phyloP scores from a whole-genome alignment of 805 yeast genomes.

The Debaryomyces hansenii region DNA sequence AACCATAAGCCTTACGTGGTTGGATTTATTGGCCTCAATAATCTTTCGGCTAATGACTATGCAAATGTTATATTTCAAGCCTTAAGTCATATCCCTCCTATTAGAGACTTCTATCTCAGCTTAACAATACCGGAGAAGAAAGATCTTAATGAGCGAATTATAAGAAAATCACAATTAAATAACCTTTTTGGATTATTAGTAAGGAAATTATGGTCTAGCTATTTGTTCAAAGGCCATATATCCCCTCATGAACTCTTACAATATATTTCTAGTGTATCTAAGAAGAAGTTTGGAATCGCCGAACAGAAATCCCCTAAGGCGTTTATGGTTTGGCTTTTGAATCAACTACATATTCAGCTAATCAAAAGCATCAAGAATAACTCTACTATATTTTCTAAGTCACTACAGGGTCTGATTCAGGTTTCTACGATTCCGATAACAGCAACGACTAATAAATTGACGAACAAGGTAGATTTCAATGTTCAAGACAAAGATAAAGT shows the following conservation, averaged over 20 bases:
- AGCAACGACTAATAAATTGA: slow-evolving; percentile 9
- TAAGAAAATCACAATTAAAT: slow-evolving; percentile 27
- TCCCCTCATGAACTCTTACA: slow-evolving; percentile 69
- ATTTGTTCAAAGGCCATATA: slow-evolving; percentile 58
- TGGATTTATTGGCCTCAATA: slow-evolving; percentile 68
- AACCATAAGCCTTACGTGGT: slow-evolving; percentile 48
- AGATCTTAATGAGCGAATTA: slow-evolving; percentile 17
- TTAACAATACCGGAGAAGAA: slow-evolving; percentile 24
- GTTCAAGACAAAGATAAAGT: slow-evolving; percentile 8
- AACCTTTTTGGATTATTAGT: slow-evolving; percentile 45
- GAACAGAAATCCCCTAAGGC: slow-evolving; percentile 52
- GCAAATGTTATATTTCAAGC: slow-evolving; percentile 58
- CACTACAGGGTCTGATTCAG: slow-evolving; percentile 56
- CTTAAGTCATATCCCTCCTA: slow-evolving; percentile 50
- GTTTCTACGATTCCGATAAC: slow-evolving; percentile 18
- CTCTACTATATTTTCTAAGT: slow-evolving; percentile 25
- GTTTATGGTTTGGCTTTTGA: slow-evolving; percentile 61
- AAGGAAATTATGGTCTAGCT: slow-evolving; percentile 65
- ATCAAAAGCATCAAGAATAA: slow-evolving; percentile 5
- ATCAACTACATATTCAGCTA: slow-evolving; percentile 36
- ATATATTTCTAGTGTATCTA: slow-evolving; percentile 43
- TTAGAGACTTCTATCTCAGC: slow-evolving; percentile 42
- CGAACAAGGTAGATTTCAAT: slow-evolving; percentile 22
- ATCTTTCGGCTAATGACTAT: slow-evolving; percentile 51
- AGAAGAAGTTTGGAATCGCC: slow-evolving; percentile 40